Conservation (phyloP, 2,329 filamentous ascomycete species). For the Beauveria pseudobassiana region DNA sequence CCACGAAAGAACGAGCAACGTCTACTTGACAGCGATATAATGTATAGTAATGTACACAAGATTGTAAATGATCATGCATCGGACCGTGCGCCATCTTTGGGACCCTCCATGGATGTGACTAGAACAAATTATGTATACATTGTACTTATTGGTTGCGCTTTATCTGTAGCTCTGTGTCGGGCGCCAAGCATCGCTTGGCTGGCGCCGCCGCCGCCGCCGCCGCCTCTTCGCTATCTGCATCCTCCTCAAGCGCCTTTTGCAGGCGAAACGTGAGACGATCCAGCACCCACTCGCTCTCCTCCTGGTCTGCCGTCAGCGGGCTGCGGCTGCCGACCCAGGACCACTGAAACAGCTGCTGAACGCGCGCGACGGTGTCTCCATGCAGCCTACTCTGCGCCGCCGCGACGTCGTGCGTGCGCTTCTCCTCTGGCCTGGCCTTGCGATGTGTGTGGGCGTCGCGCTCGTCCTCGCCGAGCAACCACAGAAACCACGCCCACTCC, state of each 20-base stretch:
- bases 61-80: neutral
- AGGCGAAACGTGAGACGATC: slow-evolving; percentile 54
- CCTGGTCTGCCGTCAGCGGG: slow-evolving; percentile 60
- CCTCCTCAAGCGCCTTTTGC: slow-evolving; percentile 22
- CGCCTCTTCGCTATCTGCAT: slow-evolving; percentile 13
- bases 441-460: slow-evolving; percentile 41
- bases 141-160: neutral
- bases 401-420: slow-evolving; percentile 12
- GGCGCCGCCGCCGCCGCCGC: neutral
- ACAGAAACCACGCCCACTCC: slow-evolving; percentile 80
- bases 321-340: slow-evolving; percentile 66
- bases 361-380: slow-evolving; percentile 19
- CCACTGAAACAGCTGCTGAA: slow-evolving; percentile 40
- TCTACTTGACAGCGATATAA: too few species aligned
- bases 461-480: slow-evolving; percentile 64
- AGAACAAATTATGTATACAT: neutral
- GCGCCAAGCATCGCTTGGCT: neutral
- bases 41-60: too few species aligned
- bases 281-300: slow-evolving; percentile 67
- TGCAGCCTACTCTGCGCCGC: slow-evolving; percentile 3
- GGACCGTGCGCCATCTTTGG: neutral
- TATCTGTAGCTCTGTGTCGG: neutral
- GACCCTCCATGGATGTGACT: neutral
- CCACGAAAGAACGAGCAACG: too few species aligned
- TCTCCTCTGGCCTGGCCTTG: slow-evolving; percentile 26